These are phyloP conservation scores for Mycena filopes DNA, from an alignment of 768 basidiomycete species.

Conservation along the genomic window DNA sequence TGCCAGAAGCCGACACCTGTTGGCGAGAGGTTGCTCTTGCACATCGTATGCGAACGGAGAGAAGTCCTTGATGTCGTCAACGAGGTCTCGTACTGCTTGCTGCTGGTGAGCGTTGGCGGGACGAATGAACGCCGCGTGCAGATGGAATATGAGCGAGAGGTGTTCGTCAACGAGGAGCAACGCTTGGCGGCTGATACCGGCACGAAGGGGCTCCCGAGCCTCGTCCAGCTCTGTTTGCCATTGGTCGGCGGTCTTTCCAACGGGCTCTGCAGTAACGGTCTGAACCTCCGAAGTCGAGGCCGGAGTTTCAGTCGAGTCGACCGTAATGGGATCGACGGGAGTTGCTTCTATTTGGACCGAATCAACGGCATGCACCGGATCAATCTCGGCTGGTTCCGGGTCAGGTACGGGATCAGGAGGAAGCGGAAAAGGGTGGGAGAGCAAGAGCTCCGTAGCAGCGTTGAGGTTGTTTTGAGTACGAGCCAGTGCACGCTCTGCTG, in stretches of 20 bases:
- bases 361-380: conserved; percentile 25
- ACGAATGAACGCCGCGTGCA: conserved; percentile 84
- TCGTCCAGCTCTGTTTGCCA: conserved; percentile 74
- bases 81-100: conserved; percentile 74
- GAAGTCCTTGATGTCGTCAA: conserved; percentile 81
- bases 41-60: conserved; percentile 73
- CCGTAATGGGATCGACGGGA: conserved; percentile 17
- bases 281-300: conserved; percentile 21
- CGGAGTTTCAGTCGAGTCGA: conserved; percentile 14
- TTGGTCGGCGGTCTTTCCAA: conserved; percentile 66
- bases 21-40: conserved; percentile 81
- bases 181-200: conserved; percentile 73
- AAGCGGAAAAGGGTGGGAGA: conserved; percentile 84
- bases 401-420: conserved; percentile 72
- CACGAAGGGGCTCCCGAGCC: conserved; percentile 72
- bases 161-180: conserved; percentile 87
- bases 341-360: background rate
- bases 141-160: conserved; percentile 88
- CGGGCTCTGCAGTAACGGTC: conserved; percentile 17
- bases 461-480: conserved; percentile 91
- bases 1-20: conserved; percentile 87
- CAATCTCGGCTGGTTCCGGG: conserved; percentile 25
- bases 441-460: conserved; percentile 87
- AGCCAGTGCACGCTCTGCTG: conserved; percentile 83
- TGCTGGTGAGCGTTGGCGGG: conserved; percentile 66